These are phyloP conservation scores for Chaetomium globosum DNA, from an alignment of 2,329 filamentous ascomycete species.

Conservation along the genomic window DNA sequence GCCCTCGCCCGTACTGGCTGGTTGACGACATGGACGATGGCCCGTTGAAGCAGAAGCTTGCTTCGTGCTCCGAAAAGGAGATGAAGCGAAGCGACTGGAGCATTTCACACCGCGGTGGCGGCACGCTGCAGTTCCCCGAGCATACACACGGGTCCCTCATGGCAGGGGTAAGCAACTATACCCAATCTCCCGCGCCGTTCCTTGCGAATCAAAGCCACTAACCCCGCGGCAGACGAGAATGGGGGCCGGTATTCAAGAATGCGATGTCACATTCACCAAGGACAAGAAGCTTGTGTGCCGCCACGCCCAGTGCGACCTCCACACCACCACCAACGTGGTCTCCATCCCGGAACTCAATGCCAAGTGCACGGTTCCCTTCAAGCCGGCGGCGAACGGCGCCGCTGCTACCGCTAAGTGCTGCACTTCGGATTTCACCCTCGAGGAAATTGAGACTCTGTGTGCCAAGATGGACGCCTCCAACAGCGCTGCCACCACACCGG, in stretches of 20 bases:
- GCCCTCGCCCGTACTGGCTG: constrained; percentile 66
- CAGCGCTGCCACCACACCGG: constrained; percentile 57
- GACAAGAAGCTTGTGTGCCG: constrained; percentile 69
- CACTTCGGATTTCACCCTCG: constrained; percentile 69
- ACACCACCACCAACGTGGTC: constrained; percentile 70
- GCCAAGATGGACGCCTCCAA: constrained; percentile 71
- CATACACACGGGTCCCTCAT: constrained; percentile 62
- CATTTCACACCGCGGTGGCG: constrained; percentile 65
- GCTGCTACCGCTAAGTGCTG: constrained; percentile 67
- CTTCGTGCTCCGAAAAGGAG: constrained; percentile 58
- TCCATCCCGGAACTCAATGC: constrained; percentile 61
- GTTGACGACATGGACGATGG: constrained; percentile 64
- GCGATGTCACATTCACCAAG: constrained; percentile 67
- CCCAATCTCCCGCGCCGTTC: not conserved
- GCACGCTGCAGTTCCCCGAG: constrained; percentile 65
- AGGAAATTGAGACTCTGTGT: constrained; percentile 69
- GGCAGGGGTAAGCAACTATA: constrained; percentile 49
- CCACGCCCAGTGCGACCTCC: constrained; percentile 68
- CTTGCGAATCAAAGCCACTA: not conserved
- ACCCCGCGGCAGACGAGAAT: constrained; percentile 54
- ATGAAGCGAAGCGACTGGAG: constrained; percentile 58
- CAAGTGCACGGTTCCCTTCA: constrained; percentile 66
- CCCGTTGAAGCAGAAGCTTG: constrained; percentile 61
- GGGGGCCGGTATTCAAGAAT: constrained; percentile 68
- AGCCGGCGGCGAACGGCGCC: constrained; percentile 54